Evolutionary conservation across 2,329 filamentous ascomycete genomes (phyloP).

Genomic region (Thielaviopsis punctulata): DNA sequence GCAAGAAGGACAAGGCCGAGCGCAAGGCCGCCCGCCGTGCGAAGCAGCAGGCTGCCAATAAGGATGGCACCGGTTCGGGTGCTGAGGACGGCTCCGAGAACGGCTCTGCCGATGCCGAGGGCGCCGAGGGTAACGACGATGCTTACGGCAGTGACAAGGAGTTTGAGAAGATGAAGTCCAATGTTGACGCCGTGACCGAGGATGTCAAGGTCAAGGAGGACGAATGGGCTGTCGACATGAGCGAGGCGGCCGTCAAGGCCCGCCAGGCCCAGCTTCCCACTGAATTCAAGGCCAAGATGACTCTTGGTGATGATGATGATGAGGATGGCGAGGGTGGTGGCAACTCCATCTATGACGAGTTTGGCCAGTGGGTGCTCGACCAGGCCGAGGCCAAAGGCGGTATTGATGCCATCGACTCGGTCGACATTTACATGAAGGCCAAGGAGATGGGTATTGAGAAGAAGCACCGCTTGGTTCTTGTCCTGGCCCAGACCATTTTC

Average conservation of each 20-base stretch:
- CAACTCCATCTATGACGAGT: constrained; percentile 67
- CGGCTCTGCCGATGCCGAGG: constrained; percentile 31
- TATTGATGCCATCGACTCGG: constrained; percentile 65
- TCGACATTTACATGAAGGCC: constrained; percentile 90
- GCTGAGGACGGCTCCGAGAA: constrained; percentile 35
- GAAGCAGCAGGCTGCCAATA: constrained; percentile 54
- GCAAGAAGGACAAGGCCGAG: constrained; percentile 92
- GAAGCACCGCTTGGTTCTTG: constrained; percentile 86
- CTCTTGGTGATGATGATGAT: constrained; percentile 64
- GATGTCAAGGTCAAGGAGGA: constrained; percentile 60
- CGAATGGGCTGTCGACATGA: constrained; percentile 93
- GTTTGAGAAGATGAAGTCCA: constrained; percentile 63
- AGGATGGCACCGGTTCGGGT: constrained; percentile 45
- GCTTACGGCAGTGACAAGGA: constrained; percentile 65
- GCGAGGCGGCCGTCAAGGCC: constrained; percentile 83
- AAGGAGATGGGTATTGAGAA: constrained; percentile 86
- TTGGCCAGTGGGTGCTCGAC: constrained; percentile 80
- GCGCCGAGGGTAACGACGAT: constrained; percentile 33
- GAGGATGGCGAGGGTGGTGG: constrained; percentile 62
- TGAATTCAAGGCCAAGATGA: constrained; percentile 85
- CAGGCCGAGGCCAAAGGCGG: constrained; percentile 55
- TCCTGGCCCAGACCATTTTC: constrained; percentile 87
- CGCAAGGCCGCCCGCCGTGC: constrained; percentile 83
- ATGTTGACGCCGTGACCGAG: constrained; percentile 28
- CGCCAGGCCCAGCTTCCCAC: constrained; percentile 85